A percentile compares a stretch with the other conserved stretches of the same genome.
Evolutionary conservation across 148 eudicot genomes (phyloP).

Genomic region (Diospyros kaki): DNA sequence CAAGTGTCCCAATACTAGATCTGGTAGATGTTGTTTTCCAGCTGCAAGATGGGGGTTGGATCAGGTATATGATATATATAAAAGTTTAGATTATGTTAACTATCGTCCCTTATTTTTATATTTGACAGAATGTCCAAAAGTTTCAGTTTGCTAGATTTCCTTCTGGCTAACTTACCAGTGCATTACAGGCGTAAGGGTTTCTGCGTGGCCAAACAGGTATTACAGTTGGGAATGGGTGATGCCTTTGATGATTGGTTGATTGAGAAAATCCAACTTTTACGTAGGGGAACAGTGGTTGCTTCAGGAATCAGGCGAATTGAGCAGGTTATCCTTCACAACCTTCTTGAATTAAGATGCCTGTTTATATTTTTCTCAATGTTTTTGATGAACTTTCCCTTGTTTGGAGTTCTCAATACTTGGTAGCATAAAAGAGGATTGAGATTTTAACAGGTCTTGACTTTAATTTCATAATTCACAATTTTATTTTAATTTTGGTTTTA

Average conservation of each 20-base stretch:
- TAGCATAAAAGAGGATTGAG: neutral
- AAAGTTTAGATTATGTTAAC: neutral
- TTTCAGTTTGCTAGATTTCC: constrained; percentile 2
- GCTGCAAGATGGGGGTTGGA: constrained; percentile 99
- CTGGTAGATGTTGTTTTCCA: constrained; percentile 94
- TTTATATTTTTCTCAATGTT: constrained; percentile 29
- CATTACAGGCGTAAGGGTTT: constrained; percentile 82
- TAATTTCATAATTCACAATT: neutral
- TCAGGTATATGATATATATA: constrained; percentile 51
- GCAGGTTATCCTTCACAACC: too few species aligned
- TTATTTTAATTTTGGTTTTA: neutral
- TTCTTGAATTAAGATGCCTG: neutral
- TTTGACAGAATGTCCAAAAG: neutral
- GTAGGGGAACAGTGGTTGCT: constrained; percentile 84
- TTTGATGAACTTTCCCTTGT: neutral
- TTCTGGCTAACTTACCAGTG: constrained; percentile 7
- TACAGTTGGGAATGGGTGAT: constrained; percentile 98
- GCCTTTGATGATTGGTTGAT: constrained; percentile 34
- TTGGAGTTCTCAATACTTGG: constrained; percentile 7
- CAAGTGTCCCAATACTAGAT: constrained; percentile 82
- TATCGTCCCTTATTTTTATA: neutral
- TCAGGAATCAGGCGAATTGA: constrained; percentile 43
- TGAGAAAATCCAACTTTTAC: constrained; percentile 18
- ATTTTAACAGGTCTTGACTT: neutral
- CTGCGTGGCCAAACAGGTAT: constrained; percentile 95